Evolutionary conservation across 768 basidiomycete genomes (phyloP).

Genomic region (Agrocybe praecox): DNA sequence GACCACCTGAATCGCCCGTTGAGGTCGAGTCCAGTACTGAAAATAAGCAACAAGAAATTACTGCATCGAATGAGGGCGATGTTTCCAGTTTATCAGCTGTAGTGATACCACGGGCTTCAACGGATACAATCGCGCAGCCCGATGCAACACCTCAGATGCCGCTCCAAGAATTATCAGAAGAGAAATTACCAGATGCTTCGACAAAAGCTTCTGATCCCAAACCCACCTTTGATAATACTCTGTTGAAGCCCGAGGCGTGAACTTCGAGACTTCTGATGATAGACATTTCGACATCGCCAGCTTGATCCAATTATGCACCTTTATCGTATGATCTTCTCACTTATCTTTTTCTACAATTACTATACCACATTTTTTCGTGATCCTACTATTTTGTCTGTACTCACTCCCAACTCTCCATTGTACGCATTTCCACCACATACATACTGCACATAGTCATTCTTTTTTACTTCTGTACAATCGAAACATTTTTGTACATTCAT

Average conservation of each 20-base stretch:
- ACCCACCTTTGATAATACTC: not conserved
- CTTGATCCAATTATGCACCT: not conserved
- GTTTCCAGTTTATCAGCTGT: not conserved
- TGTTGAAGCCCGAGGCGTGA: not conserved
- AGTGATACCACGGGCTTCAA: slow-evolving; percentile 18
- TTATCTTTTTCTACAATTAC: not conserved
- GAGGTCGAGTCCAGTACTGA: not conserved
- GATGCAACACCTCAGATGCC: not conserved
- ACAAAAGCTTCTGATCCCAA: not conserved
- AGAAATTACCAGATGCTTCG: not conserved
- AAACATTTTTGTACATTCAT: not conserved
- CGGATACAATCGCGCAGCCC: slow-evolving; percentile 25
- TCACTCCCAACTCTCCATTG: not conserved
- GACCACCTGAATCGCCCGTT: not conserved
- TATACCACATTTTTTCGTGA: not conserved
- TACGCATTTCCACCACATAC: not conserved
- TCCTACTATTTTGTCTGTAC: not conserved
- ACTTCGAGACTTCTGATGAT: not conserved
- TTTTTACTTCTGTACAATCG: not conserved
- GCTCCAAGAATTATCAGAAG: not conserved
- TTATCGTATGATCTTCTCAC: not conserved
- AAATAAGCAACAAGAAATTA: not conserved
- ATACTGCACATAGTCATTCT: not conserved
- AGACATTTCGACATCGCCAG: not conserved
- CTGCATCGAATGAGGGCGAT: not conserved